Base-by-base conservation (phyloP, 495 filamentous ascomycete species). In the Podospora pseudoanserina region DNA sequence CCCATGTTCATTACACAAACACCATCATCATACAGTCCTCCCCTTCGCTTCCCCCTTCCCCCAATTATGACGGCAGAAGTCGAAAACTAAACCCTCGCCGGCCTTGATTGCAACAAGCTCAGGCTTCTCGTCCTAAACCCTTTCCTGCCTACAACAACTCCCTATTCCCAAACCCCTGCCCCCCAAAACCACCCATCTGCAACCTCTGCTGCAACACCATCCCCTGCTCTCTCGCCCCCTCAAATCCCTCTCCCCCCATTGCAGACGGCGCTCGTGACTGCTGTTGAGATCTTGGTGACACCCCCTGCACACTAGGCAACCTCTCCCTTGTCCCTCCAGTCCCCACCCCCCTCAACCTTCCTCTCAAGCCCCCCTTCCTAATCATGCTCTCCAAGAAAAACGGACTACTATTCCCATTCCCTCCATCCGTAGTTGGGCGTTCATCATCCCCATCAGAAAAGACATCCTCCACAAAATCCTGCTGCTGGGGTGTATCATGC, bases 311-410 rank as follows among this genome's bases (percentile, higher is more conserved):
- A 49, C 39, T 49, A 5, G 39, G 39, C 39, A 49, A 11, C 39
- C 39, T 49, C 39, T 49, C 39, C 1, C 39, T 49, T 49, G 9
- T 13, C 39, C 15, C 39, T 39, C 34, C 34, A 5, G 7, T 49
- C 39, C 34, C 11, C 34, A 2, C 39, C 39, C 39, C 39, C 39
- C 39, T 49, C 39, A 49, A 11, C 39, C 39, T 5, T 16, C 39
- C 39, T 11, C 39, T 49, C 13, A 49, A 11, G 6, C 39, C 39
- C 13, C 39, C 39, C 39, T 49, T 49, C 39, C 39, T 49, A 70
- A 90, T 89, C 85, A 89, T 90, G 9, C 83, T 89, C 71, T 91
- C 89, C 0, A 91, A 78, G 65, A 90, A 87, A 63, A 89, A 88
- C 5, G 39, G 39, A 49, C 39, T 49, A 13, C 39, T 49, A 16